Conservation (phyloP, 192 early-diverging fungal genomes). For the Lobulomyces angularis region DNA sequence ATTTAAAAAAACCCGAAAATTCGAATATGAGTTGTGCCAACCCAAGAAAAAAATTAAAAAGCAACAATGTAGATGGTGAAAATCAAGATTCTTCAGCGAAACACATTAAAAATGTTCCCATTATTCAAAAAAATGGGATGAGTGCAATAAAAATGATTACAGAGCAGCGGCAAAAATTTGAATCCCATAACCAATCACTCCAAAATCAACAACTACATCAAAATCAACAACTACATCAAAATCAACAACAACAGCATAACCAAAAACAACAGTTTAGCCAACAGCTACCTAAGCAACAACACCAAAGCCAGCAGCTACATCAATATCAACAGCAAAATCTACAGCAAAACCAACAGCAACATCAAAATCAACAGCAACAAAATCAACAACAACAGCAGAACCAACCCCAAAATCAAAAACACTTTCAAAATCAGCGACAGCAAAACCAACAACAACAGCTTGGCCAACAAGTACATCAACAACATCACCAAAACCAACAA, state of each 20-base stretch:
- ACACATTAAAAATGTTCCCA: no score
- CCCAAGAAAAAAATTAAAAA: no score
- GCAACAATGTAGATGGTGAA: no score
- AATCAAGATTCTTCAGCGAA: no score
- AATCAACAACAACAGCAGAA: constrained; percentile 13
- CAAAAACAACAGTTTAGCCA: neutral
- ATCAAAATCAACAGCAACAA: constrained; percentile 8
- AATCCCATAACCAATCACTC: constrained; percentile 1
- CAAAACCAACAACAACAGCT: constrained; percentile 12
- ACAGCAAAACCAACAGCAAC: no score
- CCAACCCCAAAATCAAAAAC: neutral
- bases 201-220: neutral
- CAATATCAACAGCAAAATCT: constrained; percentile 6
- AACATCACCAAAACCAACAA: constrained; percentile 8
- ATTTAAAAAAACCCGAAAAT: no score
- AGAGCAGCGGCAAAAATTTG: constrained; percentile 1
- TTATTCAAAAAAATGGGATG: no score
- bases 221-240: no score
- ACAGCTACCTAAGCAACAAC: neutral
- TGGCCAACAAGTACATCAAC: constrained; percentile 1
- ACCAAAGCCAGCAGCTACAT: neutral
- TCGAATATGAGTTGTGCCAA: no score
- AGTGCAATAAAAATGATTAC: no score
- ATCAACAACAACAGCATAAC: constrained; percentile 7
- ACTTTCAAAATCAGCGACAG: constrained; percentile 11